Evolutionary conservation across 2,329 filamentous ascomycete genomes (phyloP).

Genomic region (Cercospora sp.): DNA sequence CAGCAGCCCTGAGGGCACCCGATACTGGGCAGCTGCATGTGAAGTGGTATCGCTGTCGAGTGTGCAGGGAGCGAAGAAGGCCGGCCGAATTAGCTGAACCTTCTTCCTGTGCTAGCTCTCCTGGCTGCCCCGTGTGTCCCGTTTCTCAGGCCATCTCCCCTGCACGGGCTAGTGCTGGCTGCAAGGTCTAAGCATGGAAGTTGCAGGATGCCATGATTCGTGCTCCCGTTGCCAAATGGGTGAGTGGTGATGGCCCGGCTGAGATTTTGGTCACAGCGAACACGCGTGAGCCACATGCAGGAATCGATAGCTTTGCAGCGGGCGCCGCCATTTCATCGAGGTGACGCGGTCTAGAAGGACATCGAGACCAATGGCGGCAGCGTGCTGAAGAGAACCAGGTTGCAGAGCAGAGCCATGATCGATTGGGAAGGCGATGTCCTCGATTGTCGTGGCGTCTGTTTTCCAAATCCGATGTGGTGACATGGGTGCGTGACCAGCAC

Average conservation of each 20-base stretch:
- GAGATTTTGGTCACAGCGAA: neutral
- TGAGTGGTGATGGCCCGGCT: neutral
- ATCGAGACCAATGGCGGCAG: neutral
- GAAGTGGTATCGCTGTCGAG: neutral
- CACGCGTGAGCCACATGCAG: neutral
- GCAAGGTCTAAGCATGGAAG: neutral
- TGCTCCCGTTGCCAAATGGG: neutral
- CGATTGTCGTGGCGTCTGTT: neutral
- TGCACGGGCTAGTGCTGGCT: neutral
- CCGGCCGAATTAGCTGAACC: neutral
- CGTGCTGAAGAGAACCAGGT: neutral
- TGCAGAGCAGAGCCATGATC: neutral
- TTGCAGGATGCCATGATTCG: neutral
- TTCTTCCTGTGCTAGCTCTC: neutral
- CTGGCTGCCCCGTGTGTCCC: neutral
- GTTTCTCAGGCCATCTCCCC: neutral
- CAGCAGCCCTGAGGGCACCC: neutral
- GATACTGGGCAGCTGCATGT: neutral
- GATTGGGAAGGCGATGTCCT: neutral
- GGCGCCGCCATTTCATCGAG: neutral
- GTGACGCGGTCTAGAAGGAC: neutral
- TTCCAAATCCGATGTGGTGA: neutral
- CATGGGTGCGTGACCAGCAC: conserved; percentile 14
- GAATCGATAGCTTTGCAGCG: neutral
- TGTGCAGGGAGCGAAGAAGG: neutral